Percentiles rank a stretch among this genome's conserved stretches.
Conservation (phyloP, 2,329 filamentous ascomycete genomes). For the Davidsoniella neocaledoniae region DNA sequence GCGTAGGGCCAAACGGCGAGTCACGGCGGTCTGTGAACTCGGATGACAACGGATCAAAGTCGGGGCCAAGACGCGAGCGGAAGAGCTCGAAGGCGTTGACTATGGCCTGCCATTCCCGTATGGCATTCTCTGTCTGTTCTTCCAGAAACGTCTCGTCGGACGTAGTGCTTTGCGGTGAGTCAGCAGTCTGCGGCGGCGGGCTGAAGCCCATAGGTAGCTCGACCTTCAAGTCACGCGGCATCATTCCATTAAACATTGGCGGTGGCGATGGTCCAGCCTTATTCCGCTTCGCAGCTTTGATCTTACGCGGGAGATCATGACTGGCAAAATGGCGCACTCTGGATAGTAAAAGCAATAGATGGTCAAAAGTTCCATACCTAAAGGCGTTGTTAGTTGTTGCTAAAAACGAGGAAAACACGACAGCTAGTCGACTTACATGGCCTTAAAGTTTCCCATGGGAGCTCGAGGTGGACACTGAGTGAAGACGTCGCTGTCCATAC, state of each 20-base stretch:
- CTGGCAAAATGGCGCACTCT: slow-evolving; percentile 64
- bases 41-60: slow-evolving; percentile 58
- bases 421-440: slow-evolving; percentile 35
- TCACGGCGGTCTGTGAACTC: slow-evolving; percentile 46
- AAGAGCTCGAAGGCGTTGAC: slow-evolving; percentile 53
- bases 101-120: slow-evolving; percentile 66
- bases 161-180: slow-evolving; percentile 26
- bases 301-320: slow-evolving; percentile 63
- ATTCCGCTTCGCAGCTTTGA: slow-evolving; percentile 33
- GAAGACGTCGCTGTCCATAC: slow-evolving; percentile 67
- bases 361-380: slow-evolving; percentile 78
- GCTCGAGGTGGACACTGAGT: slow-evolving; percentile 76
- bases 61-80: slow-evolving; percentile 46
- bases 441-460: slow-evolving; percentile 58
- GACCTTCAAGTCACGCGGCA: slow-evolving; percentile 34
- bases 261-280: slow-evolving; percentile 21
- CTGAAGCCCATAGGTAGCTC: slow-evolving; percentile 37
- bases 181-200: slow-evolving; percentile 29
- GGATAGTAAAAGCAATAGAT: slow-evolving; percentile 65
- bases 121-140: slow-evolving; percentile 47
- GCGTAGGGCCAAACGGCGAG: slow-evolving; percentile 64
- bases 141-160: slow-evolving; percentile 43
- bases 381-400: slow-evolving; percentile 7
- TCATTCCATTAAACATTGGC: slow-evolving; percentile 37
- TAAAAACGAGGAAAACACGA: not conserved